These are phyloP conservation scores for Candida corydali DNA, from an alignment of 805 yeast genomes.

Conservation along the genomic window DNA sequence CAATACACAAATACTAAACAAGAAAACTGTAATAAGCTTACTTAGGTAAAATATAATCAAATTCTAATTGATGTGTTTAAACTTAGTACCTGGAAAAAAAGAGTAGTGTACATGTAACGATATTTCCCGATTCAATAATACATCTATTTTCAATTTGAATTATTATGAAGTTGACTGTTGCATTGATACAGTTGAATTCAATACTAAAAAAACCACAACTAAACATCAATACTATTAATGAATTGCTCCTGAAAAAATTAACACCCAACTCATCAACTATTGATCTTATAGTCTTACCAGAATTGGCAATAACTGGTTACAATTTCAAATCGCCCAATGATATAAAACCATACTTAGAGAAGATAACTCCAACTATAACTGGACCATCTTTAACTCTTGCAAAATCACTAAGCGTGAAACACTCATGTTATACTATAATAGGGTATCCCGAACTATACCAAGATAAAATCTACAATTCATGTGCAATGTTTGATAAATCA, in stretches of 20 bases:
- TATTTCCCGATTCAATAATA: too few species aligned
- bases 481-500: constrained; percentile 53
- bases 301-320: constrained; percentile 81
- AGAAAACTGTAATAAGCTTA: too few species aligned
- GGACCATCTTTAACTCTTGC: constrained; percentile 60
- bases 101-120: too few species aligned
- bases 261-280: constrained; percentile 26
- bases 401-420: constrained; percentile 41
- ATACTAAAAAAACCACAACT: constrained; percentile 53
- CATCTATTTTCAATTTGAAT: too few species aligned
- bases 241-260: constrained; percentile 28
- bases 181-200: constrained; percentile 67
- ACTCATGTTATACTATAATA: constrained; percentile 62
- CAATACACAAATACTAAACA: too few species aligned
- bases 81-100: too few species aligned
- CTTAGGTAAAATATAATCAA: too few species aligned
- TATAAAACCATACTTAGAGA: constrained; percentile 58
- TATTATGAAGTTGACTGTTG: constrained; percentile 50
- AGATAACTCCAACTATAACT: constrained; percentile 14
- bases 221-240: constrained; percentile 47
- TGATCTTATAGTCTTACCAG: constrained; percentile 79
- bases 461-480: constrained; percentile 59
- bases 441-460: constrained; percentile 72
- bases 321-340: constrained; percentile 49
- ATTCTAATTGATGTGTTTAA: too few species aligned